A percentile compares a stretch with the other conserved stretches of the same genome.
phyloP scores from a whole-genome alignment of 23 red algal species.

The Gracilaria domingensis region DNA sequence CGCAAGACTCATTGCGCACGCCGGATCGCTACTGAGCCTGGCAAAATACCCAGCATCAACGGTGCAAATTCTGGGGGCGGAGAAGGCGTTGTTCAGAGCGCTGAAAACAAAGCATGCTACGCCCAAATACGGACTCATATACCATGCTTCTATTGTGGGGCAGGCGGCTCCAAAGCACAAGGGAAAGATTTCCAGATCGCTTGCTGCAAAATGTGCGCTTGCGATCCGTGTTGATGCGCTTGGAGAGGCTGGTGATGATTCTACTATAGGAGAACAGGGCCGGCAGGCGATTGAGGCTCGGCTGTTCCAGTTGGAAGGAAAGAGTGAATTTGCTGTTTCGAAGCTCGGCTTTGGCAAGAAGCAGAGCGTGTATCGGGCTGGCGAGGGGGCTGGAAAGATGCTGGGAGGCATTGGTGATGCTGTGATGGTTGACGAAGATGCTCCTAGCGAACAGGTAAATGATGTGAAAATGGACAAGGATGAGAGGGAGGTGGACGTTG shows the following conservation, averaged over 20 bases:
- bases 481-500: constrained; percentile 49
- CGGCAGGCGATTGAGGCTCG: constrained; percentile 82
- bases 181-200: constrained; percentile 95
- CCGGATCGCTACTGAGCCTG: constrained; percentile 86
- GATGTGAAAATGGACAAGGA: constrained; percentile 36
- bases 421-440: constrained; percentile 42
- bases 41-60: constrained; percentile 98
- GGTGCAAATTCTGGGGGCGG: constrained; percentile 98
- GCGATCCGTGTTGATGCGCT: constrained; percentile 92
- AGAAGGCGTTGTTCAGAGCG: constrained; percentile 98
- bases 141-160: constrained; percentile 94
- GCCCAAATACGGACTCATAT: constrained; percentile 98
- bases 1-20: constrained; percentile 96
- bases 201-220: constrained; percentile 93
- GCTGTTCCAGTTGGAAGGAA: constrained; percentile 83
- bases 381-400: constrained; percentile 51
- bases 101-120: constrained; percentile 99
- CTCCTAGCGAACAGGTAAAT: constrained; percentile 13
- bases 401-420: constrained; percentile 44
- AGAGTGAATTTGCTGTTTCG: constrained; percentile 67
- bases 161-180: constrained; percentile 91
- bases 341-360: constrained; percentile 52
- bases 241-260: constrained; percentile 74
- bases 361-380: constrained; percentile 32
- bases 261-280: constrained; percentile 73